Evolutionary conservation across 768 basidiomycete genomes (phyloP), one percentile per base, ranked within the genome.

Genomic region (Lactifluus pinguis): DNA sequence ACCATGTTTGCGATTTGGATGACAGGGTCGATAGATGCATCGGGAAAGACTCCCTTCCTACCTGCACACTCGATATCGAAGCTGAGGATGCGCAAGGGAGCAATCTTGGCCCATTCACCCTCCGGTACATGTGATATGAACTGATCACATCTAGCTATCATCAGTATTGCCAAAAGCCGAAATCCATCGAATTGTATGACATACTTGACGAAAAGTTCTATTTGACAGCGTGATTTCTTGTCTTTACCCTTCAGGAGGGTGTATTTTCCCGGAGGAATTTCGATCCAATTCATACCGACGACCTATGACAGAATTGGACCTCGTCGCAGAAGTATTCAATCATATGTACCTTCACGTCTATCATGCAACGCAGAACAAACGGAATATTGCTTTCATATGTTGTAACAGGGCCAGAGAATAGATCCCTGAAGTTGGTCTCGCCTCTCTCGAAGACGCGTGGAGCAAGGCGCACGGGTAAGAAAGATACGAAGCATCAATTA

Each of bases 1-100:
- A 98, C 95, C 97, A 98, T 98, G 72, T 92, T 97, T 1, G 95
- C 97, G 61, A 98, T 98, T 69, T 98, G 97, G 67, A 98, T 98
- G 57, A 99, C 92, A 9, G 95, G 95, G 72, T 99, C 97, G 34
- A 80, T 71, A 10, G 85, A 77, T 8, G 97, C 80, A 69, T 98
- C 97, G 0, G 97, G 97, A 69, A 99, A 99, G 66, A 98, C 89
- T 34, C 97, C 97, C 69, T 98, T 98, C 29, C 97, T 78, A 21
- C 97, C 97, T 0, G 97, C 97, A 73, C 97, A 99, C 74, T 99
- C 97, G 67, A 99, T 98, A 83, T 99, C 97, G 68, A 99, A 99
- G 68, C 92, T 95, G 34, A 99, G 79, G 68, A 98, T 90, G 17
- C 97, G 85, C 0, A 98, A 76, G 0, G 97, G 97, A 0, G 97